phyloP scores from a whole-genome alignment of 1,139 yeast genomes.

The Eremothecium gossypii region DNA sequence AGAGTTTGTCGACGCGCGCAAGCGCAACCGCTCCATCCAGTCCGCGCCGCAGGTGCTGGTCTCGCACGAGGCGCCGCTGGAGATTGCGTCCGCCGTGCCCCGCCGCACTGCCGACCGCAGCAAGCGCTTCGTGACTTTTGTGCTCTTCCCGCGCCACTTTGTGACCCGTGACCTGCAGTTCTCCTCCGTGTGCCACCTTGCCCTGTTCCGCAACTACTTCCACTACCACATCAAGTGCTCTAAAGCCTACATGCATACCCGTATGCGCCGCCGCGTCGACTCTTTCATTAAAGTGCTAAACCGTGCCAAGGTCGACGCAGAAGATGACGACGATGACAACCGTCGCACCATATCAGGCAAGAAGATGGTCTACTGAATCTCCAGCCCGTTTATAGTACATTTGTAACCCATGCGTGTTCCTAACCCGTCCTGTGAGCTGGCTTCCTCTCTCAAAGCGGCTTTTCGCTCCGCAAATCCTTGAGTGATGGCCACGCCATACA shows the following conservation, averaged over 20 bases:
- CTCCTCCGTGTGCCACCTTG: slow-evolving; percentile 66
- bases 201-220: slow-evolving; percentile 89
- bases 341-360: slow-evolving; percentile 31
- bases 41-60: slow-evolving; percentile 97
- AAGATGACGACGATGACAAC: slow-evolving; percentile 40
- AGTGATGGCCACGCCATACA: too few species aligned
- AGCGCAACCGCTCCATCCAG: slow-evolving; percentile 87
- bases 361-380: slow-evolving; percentile 25
- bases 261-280: slow-evolving; percentile 93
- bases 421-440: too few species aligned
- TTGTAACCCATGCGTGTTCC: too few species aligned
- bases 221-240: slow-evolving; percentile 97
- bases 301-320: slow-evolving; percentile 92
- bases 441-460: too few species aligned
- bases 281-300: slow-evolving; percentile 91
- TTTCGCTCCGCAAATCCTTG: too few species aligned
- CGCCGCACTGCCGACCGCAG: slow-evolving; percentile 38
- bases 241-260: slow-evolving; percentile 94
- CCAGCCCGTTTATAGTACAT: neutral
- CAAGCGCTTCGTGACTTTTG: slow-evolving; percentile 70
- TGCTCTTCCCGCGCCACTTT: slow-evolving; percentile 51
- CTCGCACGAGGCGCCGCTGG: slow-evolving; percentile 92
- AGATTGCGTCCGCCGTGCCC: slow-evolving; percentile 36
- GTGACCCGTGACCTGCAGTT: slow-evolving; percentile 43
- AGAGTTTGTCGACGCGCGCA: slow-evolving; percentile 95